Percentiles rank a stretch among this genome's conserved stretches.
phyloP scores from a whole-genome alignment of 2,329 filamentous ascomycete species.

The Monilinia laxa region DNA sequence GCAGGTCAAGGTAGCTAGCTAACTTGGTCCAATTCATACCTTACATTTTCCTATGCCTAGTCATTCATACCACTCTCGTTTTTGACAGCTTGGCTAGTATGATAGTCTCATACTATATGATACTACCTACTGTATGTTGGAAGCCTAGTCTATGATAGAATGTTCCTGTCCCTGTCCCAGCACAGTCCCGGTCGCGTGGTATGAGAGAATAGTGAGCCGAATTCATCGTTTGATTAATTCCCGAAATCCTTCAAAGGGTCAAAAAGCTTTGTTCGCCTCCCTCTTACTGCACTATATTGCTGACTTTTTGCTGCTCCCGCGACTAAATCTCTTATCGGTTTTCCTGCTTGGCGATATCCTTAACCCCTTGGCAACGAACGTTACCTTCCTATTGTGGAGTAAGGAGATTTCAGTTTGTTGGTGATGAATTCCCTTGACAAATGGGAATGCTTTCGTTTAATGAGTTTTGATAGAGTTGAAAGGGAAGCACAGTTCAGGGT shows the following conservation, averaged over 20 bases:
- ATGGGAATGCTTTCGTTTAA: slow-evolving; percentile 11
- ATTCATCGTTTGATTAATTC: background rate
- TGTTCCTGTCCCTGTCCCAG: slow-evolving; percentile 7
- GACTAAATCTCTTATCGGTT: slow-evolving; percentile 12
- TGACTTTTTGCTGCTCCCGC: background rate
- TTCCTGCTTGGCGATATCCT: background rate
- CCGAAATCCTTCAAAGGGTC: background rate
- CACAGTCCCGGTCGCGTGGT: slow-evolving; percentile 3
- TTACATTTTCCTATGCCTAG: background rate
- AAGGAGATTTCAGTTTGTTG: slow-evolving; percentile 12
- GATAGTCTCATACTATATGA: no score
- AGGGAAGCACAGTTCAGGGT: background rate
- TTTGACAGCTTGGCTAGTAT: background rate
- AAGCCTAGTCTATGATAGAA: background rate
- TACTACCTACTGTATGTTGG: no score
- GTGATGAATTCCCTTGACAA: slow-evolving; percentile 15
- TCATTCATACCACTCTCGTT: background rate
- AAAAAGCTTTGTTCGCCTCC: slow-evolving; percentile 1
- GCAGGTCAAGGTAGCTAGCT: background rate
- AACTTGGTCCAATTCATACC: background rate
- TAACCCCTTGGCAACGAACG: slow-evolving; percentile 4
- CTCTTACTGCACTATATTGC: no score
- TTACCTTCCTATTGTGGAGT: slow-evolving; percentile 19
- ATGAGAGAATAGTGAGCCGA: slow-evolving; percentile 3
- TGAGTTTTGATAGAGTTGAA: slow-evolving; percentile 11